A percentile compares a stretch with the other conserved stretches of the same genome.
Evolutionary conservation across 2,329 filamentous ascomycete species (phyloP).

Genomic region (Diaporthe vexans): DNA sequence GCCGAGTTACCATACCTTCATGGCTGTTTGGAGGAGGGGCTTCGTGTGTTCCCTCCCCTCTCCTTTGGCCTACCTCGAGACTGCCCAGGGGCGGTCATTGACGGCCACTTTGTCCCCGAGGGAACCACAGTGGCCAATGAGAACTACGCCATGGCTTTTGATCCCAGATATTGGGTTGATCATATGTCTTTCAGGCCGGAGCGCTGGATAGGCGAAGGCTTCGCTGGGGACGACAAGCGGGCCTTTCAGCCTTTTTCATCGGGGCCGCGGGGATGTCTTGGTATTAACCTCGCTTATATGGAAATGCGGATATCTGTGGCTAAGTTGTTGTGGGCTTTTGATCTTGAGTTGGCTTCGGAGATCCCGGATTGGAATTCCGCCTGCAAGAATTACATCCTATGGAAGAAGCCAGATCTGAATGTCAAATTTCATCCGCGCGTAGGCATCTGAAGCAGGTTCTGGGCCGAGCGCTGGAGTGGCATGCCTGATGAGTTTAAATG

Average conservation of each 20-base stretch:
- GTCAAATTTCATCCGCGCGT: slow-evolving; percentile 38
- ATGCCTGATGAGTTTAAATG: background rate
- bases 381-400: slow-evolving; percentile 48
- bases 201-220: slow-evolving; percentile 57
- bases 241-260: slow-evolving; percentile 39
- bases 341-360: slow-evolving; percentile 43
- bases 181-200: slow-evolving; percentile 62
- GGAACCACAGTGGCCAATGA: slow-evolving; percentile 57
- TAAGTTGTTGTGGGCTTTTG: slow-evolving; percentile 45
- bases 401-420: slow-evolving; percentile 49
- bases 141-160: slow-evolving; percentile 60
- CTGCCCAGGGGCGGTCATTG: slow-evolving; percentile 51
- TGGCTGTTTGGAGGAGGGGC: slow-evolving; percentile 52
- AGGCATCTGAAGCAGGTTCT: background rate
- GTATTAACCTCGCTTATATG: slow-evolving; percentile 44
- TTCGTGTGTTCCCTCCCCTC: slow-evolving; percentile 53
- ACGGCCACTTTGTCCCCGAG: slow-evolving; percentile 50
- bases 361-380: slow-evolving; percentile 42
- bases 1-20: slow-evolving; percentile 53
- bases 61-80: slow-evolving; percentile 48
- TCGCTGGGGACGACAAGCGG: slow-evolving; percentile 34
- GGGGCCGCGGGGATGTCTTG: slow-evolving; percentile 36
- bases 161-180: slow-evolving; percentile 58
- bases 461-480: slow-evolving; percentile 45
- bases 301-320: slow-evolving; percentile 46